Percentiles rank a stretch among this genome's conserved stretches.
Conservation (phyloP, 352 stramenopile genomes). For the Globisporangium barbulae region DNA sequence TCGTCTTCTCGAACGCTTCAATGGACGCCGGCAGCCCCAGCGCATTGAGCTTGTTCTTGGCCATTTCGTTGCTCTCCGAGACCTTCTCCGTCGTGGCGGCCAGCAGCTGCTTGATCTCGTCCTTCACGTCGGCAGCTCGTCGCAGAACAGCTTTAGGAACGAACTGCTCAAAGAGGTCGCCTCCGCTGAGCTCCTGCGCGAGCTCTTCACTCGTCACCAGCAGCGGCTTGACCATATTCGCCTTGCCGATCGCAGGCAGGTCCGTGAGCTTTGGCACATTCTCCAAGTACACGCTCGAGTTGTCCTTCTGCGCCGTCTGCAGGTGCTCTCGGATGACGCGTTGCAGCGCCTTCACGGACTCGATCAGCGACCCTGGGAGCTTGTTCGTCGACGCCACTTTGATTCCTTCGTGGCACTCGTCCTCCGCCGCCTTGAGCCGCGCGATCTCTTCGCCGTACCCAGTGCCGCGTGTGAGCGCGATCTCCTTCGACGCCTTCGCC, state of each 20-base stretch:
- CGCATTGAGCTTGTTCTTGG: constrained; percentile 48
- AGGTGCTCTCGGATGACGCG: constrained; percentile 55
- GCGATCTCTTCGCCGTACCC: constrained; percentile 82
- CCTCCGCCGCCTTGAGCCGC: constrained; percentile 47
- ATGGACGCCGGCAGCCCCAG: constrained; percentile 73
- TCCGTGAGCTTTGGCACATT: constrained; percentile 60
- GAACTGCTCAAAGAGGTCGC: constrained; percentile 72
- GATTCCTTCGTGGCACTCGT: constrained; percentile 51
- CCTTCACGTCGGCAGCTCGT: constrained; percentile 41
- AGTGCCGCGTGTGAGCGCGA: constrained; percentile 42
- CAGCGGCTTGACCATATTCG: constrained; percentile 64
- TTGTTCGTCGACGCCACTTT: constrained; percentile 62
- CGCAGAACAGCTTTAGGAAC: constrained; percentile 53
- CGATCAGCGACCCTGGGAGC: constrained; percentile 45
- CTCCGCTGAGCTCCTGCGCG: constrained; percentile 42
- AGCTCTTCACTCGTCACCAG: constrained; percentile 46
- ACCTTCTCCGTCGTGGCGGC: constrained; percentile 37
- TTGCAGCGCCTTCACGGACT: constrained; percentile 57
- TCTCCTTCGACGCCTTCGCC: constrained; percentile 57
- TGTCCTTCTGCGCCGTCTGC: constrained; percentile 66
- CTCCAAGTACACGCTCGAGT: constrained; percentile 78
- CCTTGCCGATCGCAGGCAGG: constrained; percentile 54
- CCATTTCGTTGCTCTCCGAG: constrained; percentile 41
- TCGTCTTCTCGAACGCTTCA: constrained; percentile 70
- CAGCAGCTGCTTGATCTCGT: constrained; percentile 48